Conservation (phyloP, 768 basidiomycete genomes). For the Podaxis rugospora region DNA sequence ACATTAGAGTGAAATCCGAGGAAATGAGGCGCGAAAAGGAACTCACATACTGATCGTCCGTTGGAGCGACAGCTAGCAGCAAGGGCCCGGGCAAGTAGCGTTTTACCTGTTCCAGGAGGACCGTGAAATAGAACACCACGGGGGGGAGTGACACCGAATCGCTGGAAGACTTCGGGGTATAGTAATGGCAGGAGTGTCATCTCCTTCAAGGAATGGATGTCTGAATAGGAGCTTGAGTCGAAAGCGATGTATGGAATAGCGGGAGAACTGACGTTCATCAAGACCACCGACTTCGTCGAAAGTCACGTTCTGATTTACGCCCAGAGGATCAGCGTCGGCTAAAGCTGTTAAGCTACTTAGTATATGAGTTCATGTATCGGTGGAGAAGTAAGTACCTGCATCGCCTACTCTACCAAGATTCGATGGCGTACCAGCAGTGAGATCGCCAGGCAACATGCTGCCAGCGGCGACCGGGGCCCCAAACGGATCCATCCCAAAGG, state of each 20-base stretch:
- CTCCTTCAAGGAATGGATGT: constrained; percentile 95
- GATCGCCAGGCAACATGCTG: constrained; percentile 58
- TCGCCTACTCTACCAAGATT: constrained; percentile 85
- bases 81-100: constrained; percentile 87
- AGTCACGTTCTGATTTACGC: constrained; percentile 88
- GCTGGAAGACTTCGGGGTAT: constrained; percentile 96
- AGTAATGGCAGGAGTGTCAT: constrained; percentile 95
- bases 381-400: constrained; percentile 41
- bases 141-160: constrained; percentile 91
- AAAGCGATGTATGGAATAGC: not conserved
- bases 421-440: constrained; percentile 75
- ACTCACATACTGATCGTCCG: constrained; percentile 83
- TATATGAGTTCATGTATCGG: constrained; percentile 15
- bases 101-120: constrained; percentile 98
- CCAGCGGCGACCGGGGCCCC: constrained; percentile 47
- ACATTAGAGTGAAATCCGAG: not conserved
- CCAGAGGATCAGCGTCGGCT: constrained; percentile 94
- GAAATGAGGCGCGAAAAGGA: not conserved
- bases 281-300: constrained; percentile 97
- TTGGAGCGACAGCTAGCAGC: constrained; percentile 88
- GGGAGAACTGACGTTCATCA: constrained; percentile 71
- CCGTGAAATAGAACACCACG: constrained; percentile 97
- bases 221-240: constrained; percentile 32
- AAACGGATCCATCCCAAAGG: constrained; percentile 51
- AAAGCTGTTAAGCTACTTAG: constrained; percentile 45